phyloP scores from a whole-genome alignment of 208 protist species.

The Acanthamoeba lenticulata region DNA sequence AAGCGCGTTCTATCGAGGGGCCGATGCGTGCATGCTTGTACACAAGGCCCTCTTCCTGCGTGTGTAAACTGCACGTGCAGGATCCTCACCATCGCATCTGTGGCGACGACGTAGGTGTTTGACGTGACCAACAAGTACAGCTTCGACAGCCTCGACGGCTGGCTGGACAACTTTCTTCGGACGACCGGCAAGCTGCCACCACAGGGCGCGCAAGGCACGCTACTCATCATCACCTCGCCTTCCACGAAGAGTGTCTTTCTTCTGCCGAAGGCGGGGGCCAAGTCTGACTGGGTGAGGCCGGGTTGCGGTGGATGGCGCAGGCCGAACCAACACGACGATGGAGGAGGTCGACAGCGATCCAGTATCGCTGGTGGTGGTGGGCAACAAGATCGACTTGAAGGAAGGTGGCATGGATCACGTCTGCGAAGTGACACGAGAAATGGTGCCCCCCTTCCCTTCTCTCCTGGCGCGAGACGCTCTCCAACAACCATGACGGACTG shows the following conservation, averaged over 20 bases:
- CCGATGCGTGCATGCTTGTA: constrained; percentile 81
- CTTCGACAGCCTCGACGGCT: neutral
- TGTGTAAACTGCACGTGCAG: constrained; percentile 65
- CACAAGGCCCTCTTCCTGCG: constrained; percentile 74
- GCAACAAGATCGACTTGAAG: constrained; percentile 81
- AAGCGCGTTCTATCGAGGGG: constrained; percentile 80
- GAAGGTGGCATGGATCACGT: constrained; percentile 50
- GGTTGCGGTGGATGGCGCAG: too few species aligned
- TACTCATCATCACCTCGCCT: neutral
- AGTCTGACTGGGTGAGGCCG: too few species aligned
- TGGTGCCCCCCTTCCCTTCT: neutral
- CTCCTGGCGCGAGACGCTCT: neutral
- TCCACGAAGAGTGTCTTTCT: neutral
- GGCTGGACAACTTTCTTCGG: constrained; percentile 2
- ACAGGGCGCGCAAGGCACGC: constrained; percentile 71
- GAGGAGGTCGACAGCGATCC: constrained; percentile 25
- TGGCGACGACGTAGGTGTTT: neutral
- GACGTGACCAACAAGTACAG: constrained; percentile 36
- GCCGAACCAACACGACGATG: neutral
- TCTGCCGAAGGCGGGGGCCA: too few species aligned
- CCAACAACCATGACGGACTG: neutral
- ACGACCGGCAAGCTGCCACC: neutral
- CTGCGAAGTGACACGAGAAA: neutral
- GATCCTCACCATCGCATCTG: constrained; percentile 21
- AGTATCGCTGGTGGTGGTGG: constrained; percentile 83